These are phyloP conservation scores for Solanum piurae DNA, from an alignment of 257 asterid genomes.

Conservation along the genomic window DNA sequence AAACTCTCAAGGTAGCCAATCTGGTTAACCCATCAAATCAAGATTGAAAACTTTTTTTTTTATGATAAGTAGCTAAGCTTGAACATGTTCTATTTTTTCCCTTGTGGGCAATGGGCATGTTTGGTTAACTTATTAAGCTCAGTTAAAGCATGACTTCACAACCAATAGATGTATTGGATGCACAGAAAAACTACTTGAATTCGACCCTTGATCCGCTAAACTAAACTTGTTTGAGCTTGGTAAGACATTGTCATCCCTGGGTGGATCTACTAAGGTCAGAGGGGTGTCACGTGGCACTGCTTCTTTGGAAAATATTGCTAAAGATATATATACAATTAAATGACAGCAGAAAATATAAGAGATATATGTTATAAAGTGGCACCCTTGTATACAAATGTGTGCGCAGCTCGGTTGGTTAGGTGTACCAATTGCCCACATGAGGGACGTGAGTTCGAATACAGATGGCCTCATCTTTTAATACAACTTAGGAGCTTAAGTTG, in stretches of 20 bases:
- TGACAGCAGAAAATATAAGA: neutral
- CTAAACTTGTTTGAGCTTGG: neutral
- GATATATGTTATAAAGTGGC: neutral
- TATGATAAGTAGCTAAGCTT: neutral
- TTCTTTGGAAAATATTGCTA: neutral
- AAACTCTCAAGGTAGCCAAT: neutral
- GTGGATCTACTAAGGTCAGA: neutral
- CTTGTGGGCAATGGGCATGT: neutral
- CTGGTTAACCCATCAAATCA: neutral
- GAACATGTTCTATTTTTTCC: neutral
- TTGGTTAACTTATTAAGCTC: neutral
- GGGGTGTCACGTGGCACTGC: neutral
- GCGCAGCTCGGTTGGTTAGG: neutral
- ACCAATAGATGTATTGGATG: neutral
- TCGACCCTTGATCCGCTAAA: neutral
- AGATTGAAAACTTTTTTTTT: neutral
- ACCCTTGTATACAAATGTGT: neutral
- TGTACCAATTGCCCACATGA: neutral
- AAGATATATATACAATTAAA: too few species aligned
- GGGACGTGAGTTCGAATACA: neutral
- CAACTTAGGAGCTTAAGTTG: neutral
- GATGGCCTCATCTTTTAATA: neutral
- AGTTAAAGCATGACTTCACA: neutral
- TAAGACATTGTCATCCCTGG: neutral
- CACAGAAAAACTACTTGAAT: neutral